Percentiles rank a stretch among this genome's conserved stretches.
Evolutionary conservation across 1,139 yeast species (phyloP).

Genomic region (Hyphopichia burtonii): DNA sequence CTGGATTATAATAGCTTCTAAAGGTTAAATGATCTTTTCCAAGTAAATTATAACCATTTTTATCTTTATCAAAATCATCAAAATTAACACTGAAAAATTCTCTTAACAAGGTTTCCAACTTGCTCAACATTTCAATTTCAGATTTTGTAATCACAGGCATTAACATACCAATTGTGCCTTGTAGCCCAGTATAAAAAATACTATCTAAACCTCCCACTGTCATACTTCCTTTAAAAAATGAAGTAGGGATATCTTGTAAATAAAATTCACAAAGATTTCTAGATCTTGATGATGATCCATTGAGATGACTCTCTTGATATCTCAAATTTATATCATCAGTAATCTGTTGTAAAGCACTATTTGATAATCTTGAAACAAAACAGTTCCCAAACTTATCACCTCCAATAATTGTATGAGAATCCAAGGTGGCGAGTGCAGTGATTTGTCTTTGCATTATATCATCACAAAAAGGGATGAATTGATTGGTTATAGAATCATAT

Average conservation of each 20-base stretch:
- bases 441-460: conserved; percentile 70
- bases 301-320: conserved; percentile 36
- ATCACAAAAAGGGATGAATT: conserved; percentile 64
- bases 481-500: conserved; percentile 50
- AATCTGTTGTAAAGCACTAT: conserved; percentile 39
- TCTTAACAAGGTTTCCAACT: conserved; percentile 53
- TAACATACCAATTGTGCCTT: conserved; percentile 76
- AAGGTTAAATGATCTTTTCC: conserved; percentile 70
- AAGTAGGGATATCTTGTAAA: conserved; percentile 69
- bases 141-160: conserved; percentile 63
- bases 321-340: conserved; percentile 54
- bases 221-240: conserved; percentile 54
- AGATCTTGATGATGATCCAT: conserved; percentile 57
- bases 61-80: conserved; percentile 28
- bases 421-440: conserved; percentile 60
- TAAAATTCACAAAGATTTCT: conserved; percentile 58
- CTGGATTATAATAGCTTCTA: conserved; percentile 79
- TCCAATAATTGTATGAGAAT: conserved; percentile 71
- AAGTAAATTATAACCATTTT: conserved; percentile 30
- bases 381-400: conserved; percentile 93
- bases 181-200: conserved; percentile 70
- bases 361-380: conserved; percentile 62
- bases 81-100: conserved; percentile 26
- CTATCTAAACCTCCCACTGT: conserved; percentile 65
- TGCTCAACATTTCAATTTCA: conserved; percentile 61